Evolutionary conservation across 352 stramenopile genomes (phyloP).

Genomic region (Bremia lactucae): DNA sequence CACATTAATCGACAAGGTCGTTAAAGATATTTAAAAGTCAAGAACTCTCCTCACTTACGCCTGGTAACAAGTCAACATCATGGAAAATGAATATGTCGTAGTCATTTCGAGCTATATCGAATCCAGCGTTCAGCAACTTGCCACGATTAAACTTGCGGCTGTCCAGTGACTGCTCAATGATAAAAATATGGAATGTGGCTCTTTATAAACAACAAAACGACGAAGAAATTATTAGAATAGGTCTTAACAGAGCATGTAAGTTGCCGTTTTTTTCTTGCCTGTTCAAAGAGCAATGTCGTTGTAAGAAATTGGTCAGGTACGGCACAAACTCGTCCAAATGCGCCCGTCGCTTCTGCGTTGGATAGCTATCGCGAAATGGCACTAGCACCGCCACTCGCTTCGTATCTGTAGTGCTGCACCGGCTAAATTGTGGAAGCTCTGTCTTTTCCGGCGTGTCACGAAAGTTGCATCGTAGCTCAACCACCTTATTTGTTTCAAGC

Average conservation of each 20-base stretch:
- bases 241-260: not conserved
- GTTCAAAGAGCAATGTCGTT: constrained; percentile 16
- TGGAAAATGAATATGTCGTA: constrained; percentile 90
- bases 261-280: constrained; percentile 1
- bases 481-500: not conserved
- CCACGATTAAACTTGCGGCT: constrained; percentile 94
- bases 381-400: constrained; percentile 83
- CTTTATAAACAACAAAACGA: constrained; percentile 6
- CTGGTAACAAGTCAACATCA: constrained; percentile 92
- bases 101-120: constrained; percentile 79
- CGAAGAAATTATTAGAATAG: not conserved
- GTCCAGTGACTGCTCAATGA: constrained; percentile 91
- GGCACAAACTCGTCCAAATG: constrained; percentile 88
- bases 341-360: constrained; percentile 73
- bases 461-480: not conserved
- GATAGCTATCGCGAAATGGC: constrained; percentile 88
- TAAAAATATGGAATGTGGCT: constrained; percentile 85
- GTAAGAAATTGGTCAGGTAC: constrained; percentile 86
- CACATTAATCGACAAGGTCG: not conserved
- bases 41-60: constrained; percentile 11
- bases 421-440: not conserved
- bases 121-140: constrained; percentile 94
- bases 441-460: constrained; percentile 4
- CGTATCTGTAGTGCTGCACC: no score
- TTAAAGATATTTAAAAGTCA: constrained; percentile 2